Evolutionary conservation across 805 yeast species (phyloP).

Genomic region (Kodamaea jinghongensis): DNA sequence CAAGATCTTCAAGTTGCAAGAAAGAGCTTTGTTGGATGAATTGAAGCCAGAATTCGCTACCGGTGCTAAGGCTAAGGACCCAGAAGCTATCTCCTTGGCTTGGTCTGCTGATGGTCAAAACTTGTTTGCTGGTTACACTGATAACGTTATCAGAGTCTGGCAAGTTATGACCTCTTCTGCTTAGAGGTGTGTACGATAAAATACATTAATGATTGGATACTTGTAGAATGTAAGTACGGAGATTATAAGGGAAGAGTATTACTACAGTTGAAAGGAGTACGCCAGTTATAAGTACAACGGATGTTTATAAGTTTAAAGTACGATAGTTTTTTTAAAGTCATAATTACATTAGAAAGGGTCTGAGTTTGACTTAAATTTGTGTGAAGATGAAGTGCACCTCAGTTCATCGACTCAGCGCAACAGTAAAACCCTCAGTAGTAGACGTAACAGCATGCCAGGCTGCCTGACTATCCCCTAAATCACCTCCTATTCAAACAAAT

Average conservation of each 20-base stretch:
- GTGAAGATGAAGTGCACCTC: too few relatives aligned
- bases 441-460: too few relatives aligned
- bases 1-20: constrained; percentile 97
- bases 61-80: constrained; percentile 88
- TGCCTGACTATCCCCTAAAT: too few relatives aligned
- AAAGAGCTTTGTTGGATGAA: constrained; percentile 91
- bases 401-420: too few relatives aligned
- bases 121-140: constrained; percentile 99
- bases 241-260: too few relatives aligned
- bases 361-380: too few relatives aligned
- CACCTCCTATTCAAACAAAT: constrained; percentile 47
- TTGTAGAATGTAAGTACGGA: too few relatives aligned
- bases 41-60: constrained; percentile 96
- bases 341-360: too few relatives aligned
- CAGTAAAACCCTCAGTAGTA: too few relatives aligned
- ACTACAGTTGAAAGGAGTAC: background rate
- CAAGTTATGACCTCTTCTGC: constrained; percentile 92
- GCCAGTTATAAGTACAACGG: too few relatives aligned
- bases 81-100: constrained; percentile 96
- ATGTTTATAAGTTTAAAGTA: too few relatives aligned
- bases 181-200: constrained; percentile 20
- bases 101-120: constrained; percentile 99
- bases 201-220: constrained; percentile 4
- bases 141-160: constrained; percentile 99
- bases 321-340: too few relatives aligned